A percentile compares a stretch with the other conserved stretches of the same genome.
These are phyloP conservation scores for Glaciozyma martinii DNA, from an alignment of 768 basidiomycete genomes.

Conservation along the genomic window DNA sequence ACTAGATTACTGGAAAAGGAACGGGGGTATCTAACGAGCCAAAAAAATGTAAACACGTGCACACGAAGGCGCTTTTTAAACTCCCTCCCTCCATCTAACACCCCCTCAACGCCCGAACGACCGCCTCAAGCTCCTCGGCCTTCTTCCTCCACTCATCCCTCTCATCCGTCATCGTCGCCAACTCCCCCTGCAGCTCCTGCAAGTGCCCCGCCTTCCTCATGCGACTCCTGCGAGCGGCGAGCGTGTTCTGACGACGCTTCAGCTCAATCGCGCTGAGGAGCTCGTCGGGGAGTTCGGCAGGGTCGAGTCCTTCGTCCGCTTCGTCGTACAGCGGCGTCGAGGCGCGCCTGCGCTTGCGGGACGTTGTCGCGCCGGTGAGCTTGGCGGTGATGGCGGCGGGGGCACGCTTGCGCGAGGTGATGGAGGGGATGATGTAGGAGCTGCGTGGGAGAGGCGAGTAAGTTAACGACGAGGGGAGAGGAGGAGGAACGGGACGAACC, in stretches of 20 bases:
- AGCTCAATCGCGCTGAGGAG: conserved; percentile 54
- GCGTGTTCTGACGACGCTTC: conserved; percentile 73
- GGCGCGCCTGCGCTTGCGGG: background rate
- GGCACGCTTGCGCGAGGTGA: conserved; percentile 31
- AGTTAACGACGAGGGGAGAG: background rate
- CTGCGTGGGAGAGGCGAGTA: conserved; percentile 5
- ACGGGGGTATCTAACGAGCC: no score
- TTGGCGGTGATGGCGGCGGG: conserved; percentile 22
- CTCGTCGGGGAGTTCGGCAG: conserved; percentile 25
- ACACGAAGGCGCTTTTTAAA: no score
- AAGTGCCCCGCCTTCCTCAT: conserved; percentile 65
- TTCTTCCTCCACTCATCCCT: background rate
- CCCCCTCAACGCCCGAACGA: background rate
- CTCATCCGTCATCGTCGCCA: conserved; percentile 20
- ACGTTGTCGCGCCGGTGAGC: conserved; percentile 1
- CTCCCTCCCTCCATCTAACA: background rate
- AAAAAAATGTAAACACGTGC: no score
- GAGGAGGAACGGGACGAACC: conserved; percentile 1
- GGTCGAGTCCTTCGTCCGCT: conserved; percentile 17
- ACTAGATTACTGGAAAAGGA: no score
- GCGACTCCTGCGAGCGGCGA: conserved; percentile 72
- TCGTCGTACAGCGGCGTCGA: background rate
- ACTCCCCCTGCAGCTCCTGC: conserved; percentile 50
- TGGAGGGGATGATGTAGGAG: conserved; percentile 32
- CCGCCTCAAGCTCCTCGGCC: background rate